Evolutionary conservation across 805 yeast genomes (phyloP), one percentile per base, ranked within the genome.

Genomic region (Gaillardinia entomophila): DNA sequence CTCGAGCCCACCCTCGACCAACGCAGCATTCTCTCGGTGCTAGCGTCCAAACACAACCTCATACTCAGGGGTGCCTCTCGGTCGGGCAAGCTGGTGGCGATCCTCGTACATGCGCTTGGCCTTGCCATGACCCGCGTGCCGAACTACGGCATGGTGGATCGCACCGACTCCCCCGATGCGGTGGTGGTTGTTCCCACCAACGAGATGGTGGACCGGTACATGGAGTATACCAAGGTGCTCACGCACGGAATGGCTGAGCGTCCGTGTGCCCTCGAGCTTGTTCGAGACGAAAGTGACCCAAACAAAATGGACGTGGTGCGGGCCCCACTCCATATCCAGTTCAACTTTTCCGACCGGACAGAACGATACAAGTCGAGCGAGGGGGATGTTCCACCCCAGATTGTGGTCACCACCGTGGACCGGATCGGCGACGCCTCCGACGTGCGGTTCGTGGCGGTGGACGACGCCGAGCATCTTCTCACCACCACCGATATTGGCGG

Each of bases 161-260:
- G 24, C 4, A n/a, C 15, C n/a, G 24, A 28, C 12, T 19, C 30
- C 14, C 28, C 43, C 1, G 52, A 53, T 16, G 35, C 49, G 14
- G 20, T 55, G 2, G 42, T 56, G 17, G 22, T 56, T 6, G 59
- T 48, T 4, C 61, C 61, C 4, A 49, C 55, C 6, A 46, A 45
- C 27, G 41, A 34, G 3, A 14, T 48, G 16, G 44, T 55, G 3
- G 37, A 37, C 6, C 38, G 47, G 26, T 57, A 53, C 28, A 27
- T 34, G 15, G 8, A 16, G 2, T 37, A 38, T 30, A 32, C 42
- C 3, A 16, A 19, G 8, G 14, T 16, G 19, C 30, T 56, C 13
- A 34, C 45, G 7, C 20, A 35, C n/a, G 53, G 41, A 3, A 36
- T 53, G 2, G 51, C 57, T 2, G 28, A 26, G 6, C 27, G 41